Evolutionary conservation across 2,329 filamentous ascomycete genomes (phyloP), one percentile per base, ranked within the genome.

Genomic region (Fonsecaea pugnacius): DNA sequence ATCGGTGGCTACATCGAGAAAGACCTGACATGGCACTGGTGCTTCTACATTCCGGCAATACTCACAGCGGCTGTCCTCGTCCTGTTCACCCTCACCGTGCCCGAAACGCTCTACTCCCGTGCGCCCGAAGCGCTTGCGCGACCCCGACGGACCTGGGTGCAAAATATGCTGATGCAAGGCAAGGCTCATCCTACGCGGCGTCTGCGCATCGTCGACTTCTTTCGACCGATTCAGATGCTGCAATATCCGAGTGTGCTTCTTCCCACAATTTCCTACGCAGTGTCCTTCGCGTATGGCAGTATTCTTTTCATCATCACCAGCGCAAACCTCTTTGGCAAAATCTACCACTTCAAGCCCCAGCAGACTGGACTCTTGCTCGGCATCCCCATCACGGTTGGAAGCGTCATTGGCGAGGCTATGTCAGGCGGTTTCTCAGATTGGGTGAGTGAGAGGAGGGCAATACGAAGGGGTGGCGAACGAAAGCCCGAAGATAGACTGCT

Each of bases 331-430:
- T 43, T 33, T 27, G 30, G 43, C 6, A 38, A 59, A 32, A 18
- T 35, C 30, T 59, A 59, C 43, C 27, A 38, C 9, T 59, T 59
- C 16, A 33, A 59, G 4, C 40, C 48, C 30, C 40, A 38, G n/a
- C 56, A 59, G 43, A 59, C 56, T 21, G 56, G 56, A 12, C 30
- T 59, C 30, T 40, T 50, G 21, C 36, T 59, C n/a, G 56, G 56
- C 2, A 51, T 59, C 6, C 56, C 56, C 8, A 33, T 35, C 30
- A 59, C 56, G 9, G 43, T 59, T 14, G 56, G 56, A 8, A 50
- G 56, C 14, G 16, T 59, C 35, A 40, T 59, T 32, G 56, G 56
- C 21, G 56, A 59, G 48, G 43, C 32, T 18, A 59, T 33, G 30
- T 32, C 56, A 18, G 56, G 56, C 16, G 46, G 56, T 16, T 43